phyloP scores from a whole-genome alignment of 352 stramenopile species.

The Phytophthora niederhauseri region DNA sequence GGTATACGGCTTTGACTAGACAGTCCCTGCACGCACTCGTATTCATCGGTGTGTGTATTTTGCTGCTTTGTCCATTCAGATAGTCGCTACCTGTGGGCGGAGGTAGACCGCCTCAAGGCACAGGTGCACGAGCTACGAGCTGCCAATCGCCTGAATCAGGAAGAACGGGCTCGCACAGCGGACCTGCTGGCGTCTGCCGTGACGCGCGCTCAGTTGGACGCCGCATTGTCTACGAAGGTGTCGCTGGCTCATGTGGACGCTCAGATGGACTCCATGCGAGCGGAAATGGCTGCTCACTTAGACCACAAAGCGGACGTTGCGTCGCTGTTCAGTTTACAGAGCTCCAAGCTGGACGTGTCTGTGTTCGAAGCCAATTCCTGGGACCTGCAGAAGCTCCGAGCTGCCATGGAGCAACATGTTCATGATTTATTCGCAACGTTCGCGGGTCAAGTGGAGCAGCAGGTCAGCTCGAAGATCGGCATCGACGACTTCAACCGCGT shows the following conservation, averaged over 20 bases:
- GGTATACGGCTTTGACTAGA: constrained; percentile 4
- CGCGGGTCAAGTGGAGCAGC: constrained; percentile 55
- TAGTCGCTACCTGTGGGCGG: constrained; percentile 54
- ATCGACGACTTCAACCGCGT: constrained; percentile 71
- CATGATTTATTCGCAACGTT: constrained; percentile 68
- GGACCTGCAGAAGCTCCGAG: constrained; percentile 62
- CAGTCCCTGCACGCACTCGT: neutral
- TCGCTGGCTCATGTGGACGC: constrained; percentile 45
- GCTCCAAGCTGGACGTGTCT: constrained; percentile 65
- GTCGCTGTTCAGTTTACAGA: constrained; percentile 41
- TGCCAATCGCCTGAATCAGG: constrained; percentile 25
- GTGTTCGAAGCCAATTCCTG: constrained; percentile 59
- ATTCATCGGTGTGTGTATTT: constrained; percentile 1
- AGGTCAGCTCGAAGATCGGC: constrained; percentile 56
- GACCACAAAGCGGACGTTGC: constrained; percentile 52
- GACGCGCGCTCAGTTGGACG: constrained; percentile 65
- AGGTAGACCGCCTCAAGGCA: constrained; percentile 64
- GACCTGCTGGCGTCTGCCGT: constrained; percentile 54
- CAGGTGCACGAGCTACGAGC: constrained; percentile 52
- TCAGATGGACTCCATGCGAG: constrained; percentile 41
- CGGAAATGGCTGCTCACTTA: constrained; percentile 37
- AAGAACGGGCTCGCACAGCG: constrained; percentile 40
- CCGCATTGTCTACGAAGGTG: constrained; percentile 64
- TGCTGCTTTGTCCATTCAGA: constrained; percentile 32
- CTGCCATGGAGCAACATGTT: constrained; percentile 58